phyloP scores from a whole-genome alignment of 2,329 filamentous ascomycete genomes.

The Colletotrichum ledebouriae region DNA sequence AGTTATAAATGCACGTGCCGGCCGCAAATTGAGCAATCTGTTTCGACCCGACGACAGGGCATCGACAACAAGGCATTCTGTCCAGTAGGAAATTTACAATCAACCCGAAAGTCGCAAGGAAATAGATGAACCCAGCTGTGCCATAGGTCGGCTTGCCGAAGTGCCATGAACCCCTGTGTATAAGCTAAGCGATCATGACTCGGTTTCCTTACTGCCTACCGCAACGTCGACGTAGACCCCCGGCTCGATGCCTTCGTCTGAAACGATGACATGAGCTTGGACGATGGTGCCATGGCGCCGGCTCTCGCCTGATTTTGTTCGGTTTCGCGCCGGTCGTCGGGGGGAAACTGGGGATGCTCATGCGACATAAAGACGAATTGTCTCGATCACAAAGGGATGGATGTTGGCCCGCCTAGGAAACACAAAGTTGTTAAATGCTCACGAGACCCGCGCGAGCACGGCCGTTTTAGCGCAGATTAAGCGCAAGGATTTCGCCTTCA shows the following conservation, averaged over 20 bases:
- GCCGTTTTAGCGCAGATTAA: background rate
- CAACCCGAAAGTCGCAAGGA: background rate
- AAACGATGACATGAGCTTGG: conserved; percentile 11
- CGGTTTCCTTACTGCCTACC: background rate
- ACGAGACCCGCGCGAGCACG: background rate
- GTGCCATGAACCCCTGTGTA: background rate
- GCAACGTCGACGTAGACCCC: background rate
- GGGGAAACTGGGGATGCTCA: no score
- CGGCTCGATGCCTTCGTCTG: background rate
- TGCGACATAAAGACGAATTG: background rate
- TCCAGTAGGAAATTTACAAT: background rate
- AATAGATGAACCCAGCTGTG: conserved; percentile 16
- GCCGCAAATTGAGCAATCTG: conserved; percentile 24
- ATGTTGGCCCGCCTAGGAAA: background rate
- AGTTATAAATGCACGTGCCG: background rate
- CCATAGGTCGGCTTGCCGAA: conserved; percentile 6
- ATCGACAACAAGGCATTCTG: background rate
- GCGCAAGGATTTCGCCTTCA: background rate
- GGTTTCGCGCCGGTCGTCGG: background rate
- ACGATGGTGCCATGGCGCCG: background rate
- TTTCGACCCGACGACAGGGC: conserved; percentile 9
- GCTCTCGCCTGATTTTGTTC: background rate
- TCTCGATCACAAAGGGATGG: background rate
- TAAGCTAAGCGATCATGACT: background rate
- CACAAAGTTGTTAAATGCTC: background rate